A percentile compares a stretch with the other conserved stretches of the same genome.
These are phyloP conservation scores for Heterobasidion occidentale DNA, from an alignment of 1,284 basidiomycete species.

Conservation along the genomic window DNA sequence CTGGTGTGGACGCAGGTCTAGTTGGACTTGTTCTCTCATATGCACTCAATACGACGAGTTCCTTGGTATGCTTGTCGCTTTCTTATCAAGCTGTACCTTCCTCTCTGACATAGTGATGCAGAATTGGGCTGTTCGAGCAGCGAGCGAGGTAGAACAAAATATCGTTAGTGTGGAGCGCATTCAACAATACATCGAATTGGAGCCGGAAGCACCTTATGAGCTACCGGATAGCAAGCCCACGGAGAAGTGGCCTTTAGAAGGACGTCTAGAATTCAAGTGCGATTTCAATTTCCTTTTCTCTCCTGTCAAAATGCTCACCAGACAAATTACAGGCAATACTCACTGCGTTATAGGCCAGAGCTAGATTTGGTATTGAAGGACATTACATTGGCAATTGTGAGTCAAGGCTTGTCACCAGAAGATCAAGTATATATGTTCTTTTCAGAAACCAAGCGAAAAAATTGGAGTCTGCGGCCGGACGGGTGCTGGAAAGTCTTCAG, in stretches of 20 bases:
- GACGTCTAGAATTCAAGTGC: slow-evolving; percentile 71
- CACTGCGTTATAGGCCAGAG: slow-evolving; percentile 77
- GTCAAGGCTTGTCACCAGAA: slow-evolving; percentile 13
- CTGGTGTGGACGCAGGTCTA: slow-evolving; percentile 79
- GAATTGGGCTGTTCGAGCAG: slow-evolving; percentile 89
- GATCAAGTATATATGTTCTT: slow-evolving; percentile 11
- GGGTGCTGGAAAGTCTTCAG: slow-evolving; percentile 87
- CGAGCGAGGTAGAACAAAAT: slow-evolving; percentile 91
- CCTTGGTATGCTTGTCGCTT: slow-evolving; percentile 40
- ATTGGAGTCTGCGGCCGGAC: slow-evolving; percentile 86
- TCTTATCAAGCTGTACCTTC: background rate
- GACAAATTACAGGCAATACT: slow-evolving; percentile 48
- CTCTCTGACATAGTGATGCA: slow-evolving; percentile 17
- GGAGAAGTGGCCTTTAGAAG: slow-evolving; percentile 68
- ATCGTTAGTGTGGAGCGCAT: slow-evolving; percentile 85
- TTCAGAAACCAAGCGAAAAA: slow-evolving; percentile 67
- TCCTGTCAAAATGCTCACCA: background rate
- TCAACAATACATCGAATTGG: slow-evolving; percentile 67
- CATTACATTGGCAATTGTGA: slow-evolving; percentile 60
- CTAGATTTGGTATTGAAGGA: slow-evolving; percentile 74
- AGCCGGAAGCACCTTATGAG: slow-evolving; percentile 71
- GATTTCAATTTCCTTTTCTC: slow-evolving; percentile 11
- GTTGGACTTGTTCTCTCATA: slow-evolving; percentile 90
- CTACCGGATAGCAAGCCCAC: slow-evolving; percentile 57
- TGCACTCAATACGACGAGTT: slow-evolving; percentile 74